A percentile compares a stretch with the other conserved stretches of the same genome.
phyloP scores from a whole-genome alignment of 352 stramenopile genomes.

The Phytophthora hibernalis region DNA sequence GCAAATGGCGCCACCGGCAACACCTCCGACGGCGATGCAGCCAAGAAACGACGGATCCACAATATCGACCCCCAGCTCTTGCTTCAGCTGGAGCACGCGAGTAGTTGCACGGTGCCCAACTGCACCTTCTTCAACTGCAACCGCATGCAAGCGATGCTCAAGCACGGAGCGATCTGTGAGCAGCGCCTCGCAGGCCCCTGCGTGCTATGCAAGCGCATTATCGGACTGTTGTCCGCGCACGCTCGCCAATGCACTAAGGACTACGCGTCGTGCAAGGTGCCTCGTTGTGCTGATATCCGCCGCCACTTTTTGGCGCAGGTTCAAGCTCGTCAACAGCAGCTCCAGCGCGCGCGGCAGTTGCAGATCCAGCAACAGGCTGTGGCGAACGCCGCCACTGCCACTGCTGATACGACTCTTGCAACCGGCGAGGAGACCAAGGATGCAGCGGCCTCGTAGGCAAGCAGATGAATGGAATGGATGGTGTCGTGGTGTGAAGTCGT shows the following conservation, averaged over 20 bases:
- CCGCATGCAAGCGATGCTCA: constrained; percentile 89
- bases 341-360: constrained; percentile 48
- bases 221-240: constrained; percentile 83
- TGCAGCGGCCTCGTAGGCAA: constrained; percentile 14
- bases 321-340: constrained; percentile 77
- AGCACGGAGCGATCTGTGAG: constrained; percentile 88
- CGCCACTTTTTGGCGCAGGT: constrained; percentile 84
- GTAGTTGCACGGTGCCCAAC: constrained; percentile 67
- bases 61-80: constrained; percentile 90
- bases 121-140: constrained; percentile 90
- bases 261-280: constrained; percentile 81
- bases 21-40: constrained; percentile 70
- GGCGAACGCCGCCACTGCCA: constrained; percentile 1
- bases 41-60: constrained; percentile 92
- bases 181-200: constrained; percentile 83
- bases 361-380: constrained; percentile 37
- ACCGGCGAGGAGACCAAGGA: constrained; percentile 33
- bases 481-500: constrained; percentile 22
- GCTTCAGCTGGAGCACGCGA: constrained; percentile 86
- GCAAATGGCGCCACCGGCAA: constrained; percentile 16
- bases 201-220: constrained; percentile 88
- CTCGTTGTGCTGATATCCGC: constrained; percentile 85
- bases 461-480: not conserved
- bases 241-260: constrained; percentile 84
- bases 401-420: not conserved